Evolutionary conservation across 768 basidiomycete species (phyloP).

Genomic region (Scleroderma bovista): DNA sequence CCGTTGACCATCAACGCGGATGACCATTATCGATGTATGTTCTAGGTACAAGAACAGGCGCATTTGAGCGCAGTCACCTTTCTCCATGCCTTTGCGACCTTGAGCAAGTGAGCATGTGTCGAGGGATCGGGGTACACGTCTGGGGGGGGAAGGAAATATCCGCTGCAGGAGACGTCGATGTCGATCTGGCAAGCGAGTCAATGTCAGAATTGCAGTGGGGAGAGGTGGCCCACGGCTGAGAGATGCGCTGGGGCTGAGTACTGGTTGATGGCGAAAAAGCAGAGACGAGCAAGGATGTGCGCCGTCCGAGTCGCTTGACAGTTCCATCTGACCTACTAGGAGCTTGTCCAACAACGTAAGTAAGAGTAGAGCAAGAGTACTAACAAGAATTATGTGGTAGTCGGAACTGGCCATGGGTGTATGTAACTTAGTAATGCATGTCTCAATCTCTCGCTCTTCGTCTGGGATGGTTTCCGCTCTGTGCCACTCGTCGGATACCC

Average conservation of each 20-base stretch:
- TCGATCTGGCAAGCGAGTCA: slow-evolving; percentile 2
- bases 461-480: slow-evolving; percentile 23
- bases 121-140: slow-evolving; percentile 27
- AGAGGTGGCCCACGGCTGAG: slow-evolving; percentile 8
- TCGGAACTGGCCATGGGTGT: no score
- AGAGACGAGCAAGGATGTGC: slow-evolving; percentile 32
- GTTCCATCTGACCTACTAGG: slow-evolving; percentile 30
- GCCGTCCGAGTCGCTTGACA: slow-evolving; percentile 34
- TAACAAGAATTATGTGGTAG: no score
- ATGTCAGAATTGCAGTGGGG: background rate
- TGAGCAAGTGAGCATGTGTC: slow-evolving; percentile 46
- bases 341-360: no score
- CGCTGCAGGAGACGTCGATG: slow-evolving; percentile 24
- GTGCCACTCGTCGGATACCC: no score
- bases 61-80: slow-evolving; percentile 56
- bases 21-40: slow-evolving; percentile 15
- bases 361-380: no score
- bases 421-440: no score
- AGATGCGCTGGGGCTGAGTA: slow-evolving; percentile 11
- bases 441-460: slow-evolving; percentile 46
- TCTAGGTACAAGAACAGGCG: slow-evolving; percentile 19
- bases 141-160: slow-evolving; percentile 38
- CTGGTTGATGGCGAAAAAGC: slow-evolving; percentile 4
- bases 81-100: slow-evolving; percentile 60
- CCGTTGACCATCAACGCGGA: slow-evolving; percentile 24